phyloP scores from a whole-genome alignment of 1,284 basidiomycete species.

The Hemileia vastatrix region DNA sequence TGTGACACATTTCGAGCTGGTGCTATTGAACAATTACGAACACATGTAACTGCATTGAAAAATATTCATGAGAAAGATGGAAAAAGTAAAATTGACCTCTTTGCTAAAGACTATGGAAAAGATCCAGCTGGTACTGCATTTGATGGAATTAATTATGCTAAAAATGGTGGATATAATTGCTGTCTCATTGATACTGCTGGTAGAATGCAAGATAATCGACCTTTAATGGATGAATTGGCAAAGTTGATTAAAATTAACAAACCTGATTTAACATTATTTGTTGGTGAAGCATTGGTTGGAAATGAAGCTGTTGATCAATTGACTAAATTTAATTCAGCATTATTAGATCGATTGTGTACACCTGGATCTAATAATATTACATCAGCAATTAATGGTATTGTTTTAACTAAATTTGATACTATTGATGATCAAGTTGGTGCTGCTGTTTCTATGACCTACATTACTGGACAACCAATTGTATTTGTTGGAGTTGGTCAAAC shows the following conservation, averaged over 20 bases:
- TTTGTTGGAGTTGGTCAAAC: constrained; percentile 43
- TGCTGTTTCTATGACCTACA: constrained; percentile 37
- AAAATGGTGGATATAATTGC: constrained; percentile 37
- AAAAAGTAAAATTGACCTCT: no score
- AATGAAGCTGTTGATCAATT: constrained; percentile 44
- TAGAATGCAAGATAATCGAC: constrained; percentile 44
- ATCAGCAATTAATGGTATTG: constrained; percentile 41
- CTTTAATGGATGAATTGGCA: constrained; percentile 42
- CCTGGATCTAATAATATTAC: no score
- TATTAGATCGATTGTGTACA: constrained; percentile 41
- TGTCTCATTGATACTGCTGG: constrained; percentile 44
- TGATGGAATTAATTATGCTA: constrained; percentile 38
- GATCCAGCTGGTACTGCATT: no score
- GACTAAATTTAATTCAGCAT: constrained; percentile 38
- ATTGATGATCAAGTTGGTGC: constrained; percentile 41
- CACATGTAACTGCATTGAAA: no score
- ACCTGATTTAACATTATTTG: constrained; percentile 44
- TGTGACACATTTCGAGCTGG: no score
- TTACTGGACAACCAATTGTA: constrained; percentile 41
- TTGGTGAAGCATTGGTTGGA: constrained; percentile 43
- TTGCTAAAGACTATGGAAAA: no score
- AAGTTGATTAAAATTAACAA: constrained; percentile 41
- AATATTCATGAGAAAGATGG: no score
- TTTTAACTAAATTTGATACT: constrained; percentile 35
- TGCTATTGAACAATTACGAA: no score